Conservation (phyloP, 192 early-diverging fungal species). For the Gamsiella multidivaricata region DNA sequence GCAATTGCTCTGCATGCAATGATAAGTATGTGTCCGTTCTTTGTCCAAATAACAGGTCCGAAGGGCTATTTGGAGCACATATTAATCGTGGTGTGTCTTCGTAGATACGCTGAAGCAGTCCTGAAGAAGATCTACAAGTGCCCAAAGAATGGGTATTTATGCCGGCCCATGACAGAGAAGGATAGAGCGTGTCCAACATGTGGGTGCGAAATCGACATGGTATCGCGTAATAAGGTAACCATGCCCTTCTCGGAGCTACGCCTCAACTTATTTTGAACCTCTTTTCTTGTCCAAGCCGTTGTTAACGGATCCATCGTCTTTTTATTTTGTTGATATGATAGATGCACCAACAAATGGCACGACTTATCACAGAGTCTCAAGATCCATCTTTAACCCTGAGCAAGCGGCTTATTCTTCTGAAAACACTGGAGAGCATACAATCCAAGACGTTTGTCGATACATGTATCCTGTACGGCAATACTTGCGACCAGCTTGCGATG, state of each 20-base stretch:
- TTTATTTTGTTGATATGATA: no score
- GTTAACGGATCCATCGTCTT: not conserved
- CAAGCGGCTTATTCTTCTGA: conserved; percentile 17
- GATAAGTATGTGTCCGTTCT: conserved; percentile 14
- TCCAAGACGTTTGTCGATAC: conserved; percentile 38
- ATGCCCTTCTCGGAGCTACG: not conserved
- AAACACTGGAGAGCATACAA: conserved; percentile 28
- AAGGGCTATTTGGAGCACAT: not conserved
- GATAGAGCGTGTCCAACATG: conserved; percentile 37
- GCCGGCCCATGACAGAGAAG: conserved; percentile 30
- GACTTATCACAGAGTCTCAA: conserved; percentile 17
- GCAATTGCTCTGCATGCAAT: conserved; percentile 50
- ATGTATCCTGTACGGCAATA: conserved; percentile 32
- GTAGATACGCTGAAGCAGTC: conserved; percentile 38
- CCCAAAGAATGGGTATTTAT: conserved; percentile 29
- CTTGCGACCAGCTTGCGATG: conserved; percentile 47
- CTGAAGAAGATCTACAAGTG: conserved; percentile 29
- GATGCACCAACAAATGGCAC: conserved; percentile 29
- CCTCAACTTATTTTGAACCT: not conserved
- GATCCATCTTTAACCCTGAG: conserved; percentile 15
- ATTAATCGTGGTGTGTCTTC: no score
- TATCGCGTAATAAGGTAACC: conserved; percentile 18
- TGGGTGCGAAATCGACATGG: conserved; percentile 21
- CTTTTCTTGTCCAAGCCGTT: not conserved
- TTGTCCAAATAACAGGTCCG: no score